These are phyloP conservation scores for Gleditsia sinensis DNA, from an alignment of 306 rosid species.

Conservation along the genomic window DNA sequence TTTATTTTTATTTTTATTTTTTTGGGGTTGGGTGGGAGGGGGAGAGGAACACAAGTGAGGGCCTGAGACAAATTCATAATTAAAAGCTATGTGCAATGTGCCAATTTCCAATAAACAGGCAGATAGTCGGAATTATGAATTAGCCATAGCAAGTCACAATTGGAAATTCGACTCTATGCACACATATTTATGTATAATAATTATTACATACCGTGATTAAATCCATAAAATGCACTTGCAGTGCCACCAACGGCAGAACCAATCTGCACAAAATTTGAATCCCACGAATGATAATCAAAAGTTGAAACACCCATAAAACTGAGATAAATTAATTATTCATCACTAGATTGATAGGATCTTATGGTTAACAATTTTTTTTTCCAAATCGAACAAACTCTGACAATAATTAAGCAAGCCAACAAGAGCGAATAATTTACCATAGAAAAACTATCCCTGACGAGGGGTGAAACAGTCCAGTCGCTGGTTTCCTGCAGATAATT, in stretches of 20 bases:
- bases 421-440: slow-evolving; percentile 52
- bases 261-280: slow-evolving; percentile 52
- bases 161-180: neutral
- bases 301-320: neutral
- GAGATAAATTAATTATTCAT: slow-evolving; percentile 4
- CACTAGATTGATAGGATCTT: slow-evolving; percentile 15
- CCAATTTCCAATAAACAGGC: neutral
- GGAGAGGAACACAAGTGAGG: neutral
- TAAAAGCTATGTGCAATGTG: neutral
- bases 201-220: slow-evolving; percentile 69
- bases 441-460: slow-evolving; percentile 85
- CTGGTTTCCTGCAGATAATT: slow-evolving; percentile 65
- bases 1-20: no score
- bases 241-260: slow-evolving; percentile 97
- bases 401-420: neutral
- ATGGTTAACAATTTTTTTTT: neutral
- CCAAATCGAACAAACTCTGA: slow-evolving; percentile 18
- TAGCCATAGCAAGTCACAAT: neutral
- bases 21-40: neutral
- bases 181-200: neutral
- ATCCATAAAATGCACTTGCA: slow-evolving; percentile 92
- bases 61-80: neutral
- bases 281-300: neutral
- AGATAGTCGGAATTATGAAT: neutral
- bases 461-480: slow-evolving; percentile 69